Base-by-base conservation (phyloP, 768 basidiomycete species). In the Chalciporus pseudorubinellus region DNA sequence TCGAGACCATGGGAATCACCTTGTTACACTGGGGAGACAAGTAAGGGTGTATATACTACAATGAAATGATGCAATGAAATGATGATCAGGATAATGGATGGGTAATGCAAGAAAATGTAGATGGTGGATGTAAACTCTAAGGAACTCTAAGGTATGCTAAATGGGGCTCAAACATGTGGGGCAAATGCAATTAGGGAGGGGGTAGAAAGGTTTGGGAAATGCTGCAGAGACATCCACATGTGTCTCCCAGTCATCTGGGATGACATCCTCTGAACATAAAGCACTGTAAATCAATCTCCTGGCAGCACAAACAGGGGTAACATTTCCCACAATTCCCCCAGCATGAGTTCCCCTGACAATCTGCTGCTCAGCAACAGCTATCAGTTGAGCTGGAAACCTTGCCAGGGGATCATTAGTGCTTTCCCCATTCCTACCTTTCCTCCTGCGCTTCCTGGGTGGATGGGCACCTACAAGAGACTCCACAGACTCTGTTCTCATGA, bases 271-370 rank as follows among this genome's bases (percentile, higher is more conserved):
- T 0, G 58, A 64, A 8, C 48, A 56, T n/a, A 81, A 56, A 2
- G 64, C 60, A 1, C 48, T 58, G 54, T 76, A 76, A 19, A 84
- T 76, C n/a, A 81, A 51, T 28, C 69, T 63, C 40, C 83, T 69
- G 1, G 83, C 81, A 0, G 65, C 59, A 7, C 73, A 62, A 3
- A 85, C 82, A 20, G 73, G 59, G 1, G 65, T 53, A 0, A 81
- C 62, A 53, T 84, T 85, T 2, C 83, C 83, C 1, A 74, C 71
- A 0, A 83, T 56, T 1, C 81, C 79, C 0, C 77, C 77, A 1
- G 41, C 56, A 4, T 64, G 59, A 0, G 55, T 67, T 0, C 83
- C 83, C 19, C 77, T 73, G 8, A 82, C 66, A 36, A 85, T 80
- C 0, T 76, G 83, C 57, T 82, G 83, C 22, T 72, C 61, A 0